Conservation (phyloP, 768 basidiomycete genomes). For the Plicaturopsis crispa region DNA sequence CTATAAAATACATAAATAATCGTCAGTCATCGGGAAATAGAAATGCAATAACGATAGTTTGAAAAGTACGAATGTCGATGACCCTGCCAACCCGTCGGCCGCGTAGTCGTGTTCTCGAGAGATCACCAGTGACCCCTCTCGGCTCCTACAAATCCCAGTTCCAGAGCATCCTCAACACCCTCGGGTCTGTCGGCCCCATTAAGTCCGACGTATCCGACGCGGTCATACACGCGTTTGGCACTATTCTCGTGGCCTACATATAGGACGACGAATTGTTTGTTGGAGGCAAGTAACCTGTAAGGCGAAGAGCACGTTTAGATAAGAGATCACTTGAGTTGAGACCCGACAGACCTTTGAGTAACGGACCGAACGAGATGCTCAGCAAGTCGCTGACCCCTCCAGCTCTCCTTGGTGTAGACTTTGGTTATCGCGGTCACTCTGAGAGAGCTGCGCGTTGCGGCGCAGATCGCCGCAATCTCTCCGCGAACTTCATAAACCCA, state of each 20-base stretch:
- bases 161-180: slow-evolving; percentile 40
- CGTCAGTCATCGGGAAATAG: too few species aligned
- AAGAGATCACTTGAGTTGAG: too few species aligned
- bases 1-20: too few species aligned
- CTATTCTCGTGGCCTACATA: slow-evolving; percentile 47
- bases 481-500: slow-evolving; percentile 43
- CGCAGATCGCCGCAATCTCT: slow-evolving; percentile 42
- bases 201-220: slow-evolving; percentile 44
- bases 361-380: slow-evolving; percentile 43
- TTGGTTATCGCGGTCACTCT: slow-evolving; percentile 49
- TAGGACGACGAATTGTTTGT: slow-evolving; percentile 41
- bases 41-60: too few species aligned
- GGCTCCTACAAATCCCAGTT: slow-evolving; percentile 43
- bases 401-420: slow-evolving; percentile 42
- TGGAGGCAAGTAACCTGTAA: slow-evolving; percentile 32
- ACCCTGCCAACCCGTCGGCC: too few species aligned
- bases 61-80: too few species aligned
- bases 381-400: slow-evolving; percentile 40
- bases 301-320: slow-evolving; percentile 8
- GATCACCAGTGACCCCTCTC: slow-evolving; percentile 51
- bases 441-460: slow-evolving; percentile 45
- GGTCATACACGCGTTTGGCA: slow-evolving; percentile 44
- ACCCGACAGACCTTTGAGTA: slow-evolving; percentile 28
- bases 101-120: too few species aligned
- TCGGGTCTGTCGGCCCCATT: slow-evolving; percentile 28